A percentile compares a stretch with the other conserved stretches of the same genome.
Evolutionary conservation across 2,329 filamentous ascomycete species (phyloP).

Genomic region (Coniochaeta sp.): DNA sequence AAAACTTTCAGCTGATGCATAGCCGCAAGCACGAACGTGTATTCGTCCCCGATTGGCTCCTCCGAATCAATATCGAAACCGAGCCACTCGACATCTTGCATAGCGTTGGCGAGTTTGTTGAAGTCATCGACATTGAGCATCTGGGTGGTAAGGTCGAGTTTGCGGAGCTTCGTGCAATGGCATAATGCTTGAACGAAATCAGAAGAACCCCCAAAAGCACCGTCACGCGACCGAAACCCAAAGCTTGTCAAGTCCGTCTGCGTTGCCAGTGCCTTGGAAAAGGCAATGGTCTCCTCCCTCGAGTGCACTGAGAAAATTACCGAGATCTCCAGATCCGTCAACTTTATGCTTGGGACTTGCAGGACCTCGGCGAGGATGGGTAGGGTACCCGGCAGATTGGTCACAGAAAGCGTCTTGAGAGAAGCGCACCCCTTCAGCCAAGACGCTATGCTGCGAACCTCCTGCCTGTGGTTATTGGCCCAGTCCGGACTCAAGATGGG

Average conservation of each 20-base stretch:
- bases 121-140: conserved; percentile 44
- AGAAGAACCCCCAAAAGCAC: conserved; percentile 13
- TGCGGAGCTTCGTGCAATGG: conserved; percentile 40
- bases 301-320: conserved; percentile 19
- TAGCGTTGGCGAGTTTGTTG: conserved; percentile 31
- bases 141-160: conserved; percentile 44
- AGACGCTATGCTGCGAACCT: conserved; percentile 19
- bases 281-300: conserved; percentile 37
- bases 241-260: conserved; percentile 37
- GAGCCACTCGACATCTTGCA: conserved; percentile 47
- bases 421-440: conserved; percentile 32
- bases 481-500: conserved; percentile 10
- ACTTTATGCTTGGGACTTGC: conserved; percentile 29
- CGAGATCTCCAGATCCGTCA: conserved; percentile 41
- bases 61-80: conserved; percentile 42
- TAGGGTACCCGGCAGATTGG: conserved; percentile 42
- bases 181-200: conserved; percentile 35
- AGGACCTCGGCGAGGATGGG: conserved; percentile 43
- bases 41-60: conserved; percentile 30
- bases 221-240: conserved; percentile 12
- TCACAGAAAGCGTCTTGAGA: conserved; percentile 43
- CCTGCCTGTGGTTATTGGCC: conserved; percentile 11
- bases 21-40: conserved; percentile 27
- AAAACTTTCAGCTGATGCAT: conserved; percentile 43
- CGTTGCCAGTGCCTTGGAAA: conserved; percentile 43